Evolutionary conservation across 257 asterid genomes (phyloP).

Genomic region (Eucommia ulmoides): DNA sequence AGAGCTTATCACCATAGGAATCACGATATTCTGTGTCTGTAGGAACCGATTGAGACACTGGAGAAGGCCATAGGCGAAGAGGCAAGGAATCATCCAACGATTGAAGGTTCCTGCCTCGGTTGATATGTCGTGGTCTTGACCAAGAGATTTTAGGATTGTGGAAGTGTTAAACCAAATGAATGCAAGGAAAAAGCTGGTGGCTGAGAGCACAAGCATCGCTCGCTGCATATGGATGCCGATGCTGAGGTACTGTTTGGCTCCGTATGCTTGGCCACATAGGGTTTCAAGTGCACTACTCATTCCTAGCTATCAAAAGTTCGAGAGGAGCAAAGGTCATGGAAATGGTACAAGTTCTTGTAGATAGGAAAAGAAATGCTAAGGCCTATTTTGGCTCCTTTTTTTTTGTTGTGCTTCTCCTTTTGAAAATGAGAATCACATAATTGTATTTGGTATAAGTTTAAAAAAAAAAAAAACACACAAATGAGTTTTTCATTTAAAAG

Average conservation of each 20-base stretch:
- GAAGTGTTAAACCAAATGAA: constrained; percentile 40
- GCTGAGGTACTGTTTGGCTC: constrained; percentile 47
- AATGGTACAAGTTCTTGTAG: too few species aligned
- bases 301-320: constrained; percentile 63
- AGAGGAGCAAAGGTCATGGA: too few species aligned
- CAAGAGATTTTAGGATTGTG: constrained; percentile 31
- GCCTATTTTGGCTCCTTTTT: too few species aligned
- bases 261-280: constrained; percentile 55
- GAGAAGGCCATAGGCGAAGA: constrained; percentile 46
- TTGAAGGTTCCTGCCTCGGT: constrained; percentile 41
- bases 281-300: constrained; percentile 71
- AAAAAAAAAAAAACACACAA: too few species aligned
- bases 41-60: constrained; percentile 44
- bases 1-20: constrained; percentile 49
- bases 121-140: constrained; percentile 44
- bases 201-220: constrained; percentile 34
- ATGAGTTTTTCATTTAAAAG: too few species aligned
- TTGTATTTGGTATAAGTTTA: too few species aligned
- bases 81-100: constrained; percentile 50
- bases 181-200: constrained; percentile 30
- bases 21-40: constrained; percentile 45
- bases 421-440: too few species aligned
- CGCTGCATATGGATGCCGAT: constrained; percentile 40
- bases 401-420: too few species aligned
- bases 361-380: too few species aligned